Percentiles rank a stretch among this genome's conserved stretches.
phyloP scores from a whole-genome alignment of 176 grass and related monocot genomes.

The Ananas comosus region DNA sequence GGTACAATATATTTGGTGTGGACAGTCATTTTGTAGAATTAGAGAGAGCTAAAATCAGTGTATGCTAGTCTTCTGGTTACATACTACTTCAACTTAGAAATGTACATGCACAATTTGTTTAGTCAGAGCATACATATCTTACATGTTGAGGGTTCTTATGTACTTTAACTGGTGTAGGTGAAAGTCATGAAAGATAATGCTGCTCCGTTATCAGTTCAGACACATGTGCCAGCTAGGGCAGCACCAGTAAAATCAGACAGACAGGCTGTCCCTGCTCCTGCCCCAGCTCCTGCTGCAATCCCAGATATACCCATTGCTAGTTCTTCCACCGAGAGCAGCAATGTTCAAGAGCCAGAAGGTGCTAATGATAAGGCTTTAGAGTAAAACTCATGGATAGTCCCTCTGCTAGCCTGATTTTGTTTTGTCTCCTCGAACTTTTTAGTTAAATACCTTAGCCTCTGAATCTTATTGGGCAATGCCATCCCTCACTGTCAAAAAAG shows the following conservation, averaged over 20 bases:
- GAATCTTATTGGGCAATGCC: not conserved
- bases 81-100: too few relatives aligned
- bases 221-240: conserved; percentile 29
- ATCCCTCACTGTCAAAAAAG: too few relatives aligned
- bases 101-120: too few relatives aligned
- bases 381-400: too few relatives aligned
- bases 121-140: too few relatives aligned
- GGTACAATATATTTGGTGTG: too few relatives aligned
- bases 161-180: conserved; percentile 34
- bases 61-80: too few relatives aligned
- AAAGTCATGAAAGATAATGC: conserved; percentile 71
- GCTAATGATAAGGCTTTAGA: not conserved
- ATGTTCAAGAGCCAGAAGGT: conserved; percentile 79
- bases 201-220: conserved; percentile 6
- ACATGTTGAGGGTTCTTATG: not conserved
- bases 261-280: conserved; percentile 13
- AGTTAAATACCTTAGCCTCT: conserved; percentile 4
- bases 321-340: conserved; percentile 41
- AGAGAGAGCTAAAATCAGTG: too few relatives aligned
- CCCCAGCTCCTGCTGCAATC: conserved; percentile 17
- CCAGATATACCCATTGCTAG: conserved; percentile 42
- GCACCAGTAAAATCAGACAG: conserved; percentile 39
- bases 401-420: too few relatives aligned
- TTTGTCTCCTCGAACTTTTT: too few relatives aligned
- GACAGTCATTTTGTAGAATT: too few relatives aligned